Percentiles rank a stretch among this genome's conserved stretches.
These are phyloP conservation scores for Neurospora sublineolata DNA, from an alignment of 495 filamentous ascomycete species.

Conservation along the genomic window DNA sequence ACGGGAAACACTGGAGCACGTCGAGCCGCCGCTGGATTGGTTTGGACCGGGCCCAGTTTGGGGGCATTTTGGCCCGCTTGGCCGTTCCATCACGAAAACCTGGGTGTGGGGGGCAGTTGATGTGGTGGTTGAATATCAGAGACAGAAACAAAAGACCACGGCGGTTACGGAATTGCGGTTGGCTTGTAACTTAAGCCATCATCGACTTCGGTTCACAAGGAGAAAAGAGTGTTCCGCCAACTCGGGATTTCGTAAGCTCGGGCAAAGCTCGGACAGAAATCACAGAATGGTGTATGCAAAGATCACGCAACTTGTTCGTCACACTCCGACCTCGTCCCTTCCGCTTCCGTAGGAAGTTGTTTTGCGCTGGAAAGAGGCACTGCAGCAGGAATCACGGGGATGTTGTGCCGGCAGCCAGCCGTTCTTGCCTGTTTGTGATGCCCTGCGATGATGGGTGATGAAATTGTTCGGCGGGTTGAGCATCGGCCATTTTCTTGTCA, in stretches of 20 bases:
- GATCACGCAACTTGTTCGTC: not conserved
- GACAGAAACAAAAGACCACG: conserved; percentile 1
- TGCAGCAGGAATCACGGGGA: conserved; percentile 2
- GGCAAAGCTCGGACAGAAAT: conserved; percentile 9
- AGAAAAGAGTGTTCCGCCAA: not conserved
- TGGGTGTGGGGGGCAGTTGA: not conserved
- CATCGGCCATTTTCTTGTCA: not conserved
- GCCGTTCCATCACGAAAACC: not conserved
- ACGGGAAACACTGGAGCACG: conserved; percentile 1
- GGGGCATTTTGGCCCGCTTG: not conserved
- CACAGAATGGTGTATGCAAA: not conserved
- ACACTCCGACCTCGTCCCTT: not conserved
- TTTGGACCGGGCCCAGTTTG: not conserved
- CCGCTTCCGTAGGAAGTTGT: not conserved
- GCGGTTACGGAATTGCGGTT: conserved; percentile 6
- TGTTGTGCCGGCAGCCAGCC: not conserved
- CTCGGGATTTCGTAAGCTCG: not conserved
- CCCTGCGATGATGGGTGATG: not conserved
- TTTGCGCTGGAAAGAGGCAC: not conserved
- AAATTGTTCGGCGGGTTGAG: not conserved
- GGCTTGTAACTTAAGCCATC: not conserved
- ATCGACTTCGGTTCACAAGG: not conserved
- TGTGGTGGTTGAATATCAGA: not conserved
- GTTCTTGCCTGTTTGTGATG: conserved; percentile 1
- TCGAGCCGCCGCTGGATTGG: not conserved